A percentile compares a stretch with the other conserved stretches of the same genome.
These are phyloP conservation scores for Pisolithus orientalis DNA, from an alignment of 768 basidiomycete species.

Conservation along the genomic window DNA sequence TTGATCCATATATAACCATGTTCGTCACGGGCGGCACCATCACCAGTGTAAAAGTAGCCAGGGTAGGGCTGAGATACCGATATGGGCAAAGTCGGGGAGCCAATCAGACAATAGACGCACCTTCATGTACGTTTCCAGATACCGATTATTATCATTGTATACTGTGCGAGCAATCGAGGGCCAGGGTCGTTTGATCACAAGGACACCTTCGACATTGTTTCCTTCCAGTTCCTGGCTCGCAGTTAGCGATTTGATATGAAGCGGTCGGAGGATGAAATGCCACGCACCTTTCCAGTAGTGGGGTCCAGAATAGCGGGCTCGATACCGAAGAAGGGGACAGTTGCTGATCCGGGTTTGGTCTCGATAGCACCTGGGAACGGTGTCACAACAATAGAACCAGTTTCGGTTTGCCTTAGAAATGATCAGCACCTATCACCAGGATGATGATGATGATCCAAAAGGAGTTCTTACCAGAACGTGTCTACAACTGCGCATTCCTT, in stretches of 20 bases:
- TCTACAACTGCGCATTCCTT: constrained; percentile 89
- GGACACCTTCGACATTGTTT: constrained; percentile 84
- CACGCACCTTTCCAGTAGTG: constrained; percentile 53
- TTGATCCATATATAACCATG: constrained; percentile 99
- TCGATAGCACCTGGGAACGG: constrained; percentile 94
- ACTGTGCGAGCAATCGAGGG: constrained; percentile 93
- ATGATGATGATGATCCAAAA: neutral
- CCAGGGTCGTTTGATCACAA: constrained; percentile 85
- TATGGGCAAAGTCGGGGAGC: constrained; percentile 39
- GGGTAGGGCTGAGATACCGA: constrained; percentile 59
- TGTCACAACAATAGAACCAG: constrained; percentile 90
- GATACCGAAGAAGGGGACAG: constrained; percentile 97
- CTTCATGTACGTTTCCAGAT: constrained; percentile 74
- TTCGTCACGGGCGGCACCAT: constrained; percentile 89
- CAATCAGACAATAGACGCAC: constrained; percentile 15
- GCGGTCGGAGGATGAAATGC: neutral
- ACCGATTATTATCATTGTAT: constrained; percentile 86
- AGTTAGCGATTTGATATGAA: neutral
- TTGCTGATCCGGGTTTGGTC: constrained; percentile 94
- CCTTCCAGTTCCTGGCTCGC: constrained; percentile 53
- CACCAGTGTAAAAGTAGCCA: constrained; percentile 91
- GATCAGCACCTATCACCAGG: neutral
- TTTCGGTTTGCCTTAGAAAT: constrained; percentile 86
- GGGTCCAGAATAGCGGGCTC: constrained; percentile 86
- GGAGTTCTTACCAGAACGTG: constrained; percentile 63